phyloP scores from a whole-genome alignment of 352 stramenopile genomes.

The Thalassiosira pacifica region DNA sequence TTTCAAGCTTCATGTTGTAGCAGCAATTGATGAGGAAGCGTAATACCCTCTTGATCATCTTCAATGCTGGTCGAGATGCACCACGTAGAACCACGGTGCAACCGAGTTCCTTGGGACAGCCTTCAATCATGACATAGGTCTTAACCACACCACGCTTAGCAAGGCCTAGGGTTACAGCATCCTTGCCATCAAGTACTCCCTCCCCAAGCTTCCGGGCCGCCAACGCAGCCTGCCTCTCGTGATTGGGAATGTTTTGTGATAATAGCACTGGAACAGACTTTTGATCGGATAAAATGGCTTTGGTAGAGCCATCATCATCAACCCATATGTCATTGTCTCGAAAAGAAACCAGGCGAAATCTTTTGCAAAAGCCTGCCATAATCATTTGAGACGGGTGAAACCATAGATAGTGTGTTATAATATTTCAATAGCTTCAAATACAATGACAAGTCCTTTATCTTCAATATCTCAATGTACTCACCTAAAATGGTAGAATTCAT shows the following conservation, averaged over 20 bases:
- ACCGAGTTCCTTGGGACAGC: slow-evolving; percentile 93
- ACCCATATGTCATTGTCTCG: slow-evolving; percentile 84
- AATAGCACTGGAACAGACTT: slow-evolving; percentile 59
- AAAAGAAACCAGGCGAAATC: slow-evolving; percentile 86
- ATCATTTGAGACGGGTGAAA: no score
- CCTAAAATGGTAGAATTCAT: slow-evolving; percentile 83
- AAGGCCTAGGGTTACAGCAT: slow-evolving; percentile 81
- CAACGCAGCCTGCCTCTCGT: slow-evolving; percentile 82
- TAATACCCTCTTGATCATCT: slow-evolving; percentile 93
- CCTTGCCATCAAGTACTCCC: slow-evolving; percentile 78
- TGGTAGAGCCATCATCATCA: slow-evolving; percentile 32
- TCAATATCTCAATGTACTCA: no score
- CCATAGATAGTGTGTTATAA: no score
- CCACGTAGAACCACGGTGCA: slow-evolving; percentile 95
- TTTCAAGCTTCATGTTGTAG: slow-evolving; percentile 97
- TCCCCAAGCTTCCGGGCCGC: slow-evolving; percentile 82
- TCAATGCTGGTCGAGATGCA: slow-evolving; percentile 89
- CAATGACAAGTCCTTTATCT: no score
- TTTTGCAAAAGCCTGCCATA: slow-evolving; percentile 67
- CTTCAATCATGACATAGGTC: slow-evolving; percentile 95
- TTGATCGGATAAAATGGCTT: slow-evolving; percentile 58
- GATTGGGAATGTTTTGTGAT: slow-evolving; percentile 66
- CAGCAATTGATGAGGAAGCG: slow-evolving; percentile 92
- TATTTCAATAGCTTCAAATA: no score
- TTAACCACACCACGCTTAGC: slow-evolving; percentile 84